Percentiles rank a stretch among this genome's conserved stretches.
These are phyloP conservation scores for Chaetomiaceae sp. DNA, from an alignment of 2,329 filamentous ascomycete species.

Conservation along the genomic window DNA sequence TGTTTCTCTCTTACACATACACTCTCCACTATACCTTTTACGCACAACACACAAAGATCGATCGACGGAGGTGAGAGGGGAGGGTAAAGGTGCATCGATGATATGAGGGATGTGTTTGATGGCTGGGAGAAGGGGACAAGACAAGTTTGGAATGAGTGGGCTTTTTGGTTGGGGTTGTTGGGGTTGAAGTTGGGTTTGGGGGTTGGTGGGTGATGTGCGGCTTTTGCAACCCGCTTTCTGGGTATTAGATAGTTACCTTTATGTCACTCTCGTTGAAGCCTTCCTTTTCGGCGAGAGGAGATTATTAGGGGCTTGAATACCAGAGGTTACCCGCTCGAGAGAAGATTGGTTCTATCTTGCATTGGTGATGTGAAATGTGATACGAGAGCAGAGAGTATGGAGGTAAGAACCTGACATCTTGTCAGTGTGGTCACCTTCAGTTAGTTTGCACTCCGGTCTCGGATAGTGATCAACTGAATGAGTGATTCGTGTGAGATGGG, in stretches of 20 bases:
- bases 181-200: no score
- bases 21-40: no score
- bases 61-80: constrained; percentile 7
- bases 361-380: not conserved
- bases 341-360: not conserved
- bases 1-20: constrained; percentile 17
- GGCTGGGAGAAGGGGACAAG: not conserved
- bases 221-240: constrained; percentile 60
- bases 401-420: not conserved
- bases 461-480: no score
- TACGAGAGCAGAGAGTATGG: not conserved
- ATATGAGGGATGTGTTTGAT: not conserved
- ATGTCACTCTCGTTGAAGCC: no score
- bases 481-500: no score
- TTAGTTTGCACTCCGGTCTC: no score
- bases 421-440: not conserved
- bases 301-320: constrained; percentile 46
- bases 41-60: constrained; percentile 12
- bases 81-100: constrained; percentile 1
- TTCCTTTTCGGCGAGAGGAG: constrained; percentile 27
- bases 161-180: constrained; percentile 15
- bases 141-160: not conserved
- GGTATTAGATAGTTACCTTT: constrained; percentile 51
- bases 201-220: no score
- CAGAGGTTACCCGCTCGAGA: constrained; percentile 63